Evolutionary conservation across 208 protist genomes (phyloP), one percentile per base, ranked within the genome.

Genomic region (Leishmania arabica): DNA sequence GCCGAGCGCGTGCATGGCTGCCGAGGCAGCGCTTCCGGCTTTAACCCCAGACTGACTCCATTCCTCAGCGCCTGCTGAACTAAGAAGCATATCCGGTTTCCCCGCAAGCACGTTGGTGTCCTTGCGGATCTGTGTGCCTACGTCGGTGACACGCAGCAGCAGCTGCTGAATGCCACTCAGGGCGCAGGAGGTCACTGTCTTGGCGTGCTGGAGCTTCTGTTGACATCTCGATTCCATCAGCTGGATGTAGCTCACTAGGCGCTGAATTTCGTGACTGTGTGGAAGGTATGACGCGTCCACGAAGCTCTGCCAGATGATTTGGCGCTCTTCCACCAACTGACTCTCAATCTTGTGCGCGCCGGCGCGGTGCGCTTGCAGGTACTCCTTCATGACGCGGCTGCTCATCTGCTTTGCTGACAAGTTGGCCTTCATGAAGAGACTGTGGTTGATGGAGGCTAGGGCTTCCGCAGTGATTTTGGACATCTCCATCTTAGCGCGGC

Each of bases 241-340:
- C 53, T 72, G 7, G 13, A 84, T 53, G 54, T 83, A 58, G 15
- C 80, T 31, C 60, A 89, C 51, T 34, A 92, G 74, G 15, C 86
- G 75, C 60, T 84, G 49, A 8, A 95, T 83, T 49, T 89, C 76
- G 5, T 79, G 81, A 78, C 83, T 70, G 7, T 92, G 91, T 42
- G 83, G 86, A 9, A 81, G 80, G 80, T 88, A 88, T 27, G 85
- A 87, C 11, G 69, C 42, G 70, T 87, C 75, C 9, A 83, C 64
- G 69, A 90, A 91, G 27, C 54, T n/a, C 49, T 78, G n/a, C 62
- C 89, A 82, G 21, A 92, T 66, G 47, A 31, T 47, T 11, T 83
- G 54, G 58, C 78, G 65, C 79, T 84, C 89, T 24, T 13, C 58
- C n/a, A 75, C 49, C 60, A 78, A 86, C 58, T 87, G 80, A 27